These are phyloP conservation scores for Leucocoprinus leucothites DNA, from an alignment of 768 basidiomycete genomes.

Conservation along the genomic window DNA sequence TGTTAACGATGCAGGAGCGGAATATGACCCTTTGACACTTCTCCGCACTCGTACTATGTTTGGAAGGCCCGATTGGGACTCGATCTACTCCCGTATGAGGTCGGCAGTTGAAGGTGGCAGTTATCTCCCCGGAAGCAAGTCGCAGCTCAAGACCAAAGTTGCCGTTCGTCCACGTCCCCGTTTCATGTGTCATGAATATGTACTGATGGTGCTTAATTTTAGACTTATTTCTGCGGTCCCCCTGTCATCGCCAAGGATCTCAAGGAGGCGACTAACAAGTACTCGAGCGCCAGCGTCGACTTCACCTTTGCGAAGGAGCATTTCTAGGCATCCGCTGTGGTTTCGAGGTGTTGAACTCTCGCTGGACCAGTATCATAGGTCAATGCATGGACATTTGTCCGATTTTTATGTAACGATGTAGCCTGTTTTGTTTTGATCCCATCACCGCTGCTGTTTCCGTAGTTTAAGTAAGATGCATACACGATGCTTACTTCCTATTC, in stretches of 20 bases:
- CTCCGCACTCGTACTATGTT: conserved; percentile 88
- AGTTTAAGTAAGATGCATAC: background rate
- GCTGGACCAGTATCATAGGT: background rate
- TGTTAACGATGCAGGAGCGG: conserved; percentile 80
- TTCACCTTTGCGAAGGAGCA: conserved; percentile 81
- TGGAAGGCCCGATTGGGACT: conserved; percentile 88
- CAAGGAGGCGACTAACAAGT: conserved; percentile 62
- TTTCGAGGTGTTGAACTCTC: background rate
- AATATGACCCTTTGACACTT: conserved; percentile 87
- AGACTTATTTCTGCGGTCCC: conserved; percentile 93
- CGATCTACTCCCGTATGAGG: conserved; percentile 72
- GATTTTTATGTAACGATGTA: too few relatives aligned
- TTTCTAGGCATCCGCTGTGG: conserved; percentile 8
- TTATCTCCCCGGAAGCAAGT: conserved; percentile 76
- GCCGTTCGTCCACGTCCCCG: conserved; percentile 48
- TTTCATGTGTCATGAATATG: conserved; percentile 5
- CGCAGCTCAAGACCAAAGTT: conserved; percentile 80
- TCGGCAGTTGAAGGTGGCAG: conserved; percentile 78
- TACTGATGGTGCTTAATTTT: conserved; percentile 13
- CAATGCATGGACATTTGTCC: too few relatives aligned
- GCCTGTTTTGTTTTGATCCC: too few relatives aligned
- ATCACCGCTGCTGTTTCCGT: too few relatives aligned
- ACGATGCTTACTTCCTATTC: too few relatives aligned
- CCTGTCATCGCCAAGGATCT: conserved; percentile 70
- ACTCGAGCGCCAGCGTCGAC: conserved; percentile 53